Base-by-base conservation (phyloP, 169 alveolate species). In the Eimeria tenella region DNA sequence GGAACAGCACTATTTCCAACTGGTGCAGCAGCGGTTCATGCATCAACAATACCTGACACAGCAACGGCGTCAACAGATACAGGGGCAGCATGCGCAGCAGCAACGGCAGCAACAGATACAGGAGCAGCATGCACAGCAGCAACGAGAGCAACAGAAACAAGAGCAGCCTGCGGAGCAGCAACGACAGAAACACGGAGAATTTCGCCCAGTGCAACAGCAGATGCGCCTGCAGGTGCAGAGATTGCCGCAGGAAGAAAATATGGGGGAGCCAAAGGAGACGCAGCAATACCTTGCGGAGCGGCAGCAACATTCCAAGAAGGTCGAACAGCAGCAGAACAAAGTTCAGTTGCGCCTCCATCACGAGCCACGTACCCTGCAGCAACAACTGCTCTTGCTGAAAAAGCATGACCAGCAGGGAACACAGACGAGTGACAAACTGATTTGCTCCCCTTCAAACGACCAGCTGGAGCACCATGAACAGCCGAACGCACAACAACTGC, bases 181-280 rank as follows among this genome's bases (percentile, higher is more conserved):
- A 31, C 42, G 42, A 31, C 4, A 31, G 42, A 31, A 31, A 31
- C 42, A 31, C 42, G 42, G 2, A 31, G 42, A 31, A 31, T 31
- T 1, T 31, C 0, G 42, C 2, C 42, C 42, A 31, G 2, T 31
- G 42, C 42, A 31, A 31, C 42, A 58, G 68, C 68, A 58, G 68
- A 17, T 58, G 68, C 68, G 21, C 68, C 68, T 17, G 49, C 77
- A 68, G 77, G 42, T 68, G 77, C 77, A 68, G 77, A 15, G 31
- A 8, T 58, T 58, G 19, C 68, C 68, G 19, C 49, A 15, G 77
- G 50, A 68, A 13, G 3, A 13, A 68, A 17, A 10, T 10, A 17
- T 68, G 77, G 42, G 31, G n/a, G 77, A 68, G 77, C 77, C 2
- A 68, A 15, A 13, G 31, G 42, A 3, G 49, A 0, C 11, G 4